Evolutionary conservation across 129 eudicot genomes (phyloP).

Genomic region (Solidago caesia): DNA sequence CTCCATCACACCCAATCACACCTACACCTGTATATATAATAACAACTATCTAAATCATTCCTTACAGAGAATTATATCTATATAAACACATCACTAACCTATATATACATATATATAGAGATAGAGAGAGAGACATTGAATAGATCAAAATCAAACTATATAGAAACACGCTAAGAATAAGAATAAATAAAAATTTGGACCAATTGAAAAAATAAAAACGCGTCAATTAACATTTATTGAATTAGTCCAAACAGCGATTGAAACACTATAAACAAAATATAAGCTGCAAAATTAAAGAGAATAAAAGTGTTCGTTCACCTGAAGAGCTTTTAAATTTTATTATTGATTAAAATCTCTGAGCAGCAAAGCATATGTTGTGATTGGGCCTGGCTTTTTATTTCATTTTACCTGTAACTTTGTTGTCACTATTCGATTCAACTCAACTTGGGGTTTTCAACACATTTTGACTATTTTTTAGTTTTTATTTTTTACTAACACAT

Average conservation of each 20-base stretch:
- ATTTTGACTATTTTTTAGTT: neutral
- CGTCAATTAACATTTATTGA: constrained; percentile 31
- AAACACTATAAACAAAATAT: constrained; percentile 32
- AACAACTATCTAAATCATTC: neutral
- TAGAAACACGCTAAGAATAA: constrained; percentile 15
- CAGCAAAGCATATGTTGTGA: constrained; percentile 14
- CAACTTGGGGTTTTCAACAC: constrained; percentile 28
- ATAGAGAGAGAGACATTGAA: neutral
- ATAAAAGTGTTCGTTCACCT: constrained; percentile 22
- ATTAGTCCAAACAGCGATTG: constrained; percentile 22
- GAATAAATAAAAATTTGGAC: constrained; percentile 12
- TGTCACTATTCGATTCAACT: constrained; percentile 11
- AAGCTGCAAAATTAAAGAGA: neutral
- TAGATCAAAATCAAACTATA: constrained; percentile 18
- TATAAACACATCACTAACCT: constrained; percentile 27
- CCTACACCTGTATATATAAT: constrained; percentile 34
- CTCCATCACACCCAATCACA: constrained; percentile 49
- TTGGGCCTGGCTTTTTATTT: constrained; percentile 18
- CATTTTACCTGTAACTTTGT: constrained; percentile 10
- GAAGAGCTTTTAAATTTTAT: constrained; percentile 15
- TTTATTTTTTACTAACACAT: constrained; percentile 7
- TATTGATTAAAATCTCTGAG: constrained; percentile 7
- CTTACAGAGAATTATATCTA: neutral
- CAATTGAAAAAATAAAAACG: constrained; percentile 24
- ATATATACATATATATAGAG: neutral